These are phyloP conservation scores for Amaranthus tricolor DNA, from an alignment of 179 eudicot species.

Conservation along the genomic window DNA sequence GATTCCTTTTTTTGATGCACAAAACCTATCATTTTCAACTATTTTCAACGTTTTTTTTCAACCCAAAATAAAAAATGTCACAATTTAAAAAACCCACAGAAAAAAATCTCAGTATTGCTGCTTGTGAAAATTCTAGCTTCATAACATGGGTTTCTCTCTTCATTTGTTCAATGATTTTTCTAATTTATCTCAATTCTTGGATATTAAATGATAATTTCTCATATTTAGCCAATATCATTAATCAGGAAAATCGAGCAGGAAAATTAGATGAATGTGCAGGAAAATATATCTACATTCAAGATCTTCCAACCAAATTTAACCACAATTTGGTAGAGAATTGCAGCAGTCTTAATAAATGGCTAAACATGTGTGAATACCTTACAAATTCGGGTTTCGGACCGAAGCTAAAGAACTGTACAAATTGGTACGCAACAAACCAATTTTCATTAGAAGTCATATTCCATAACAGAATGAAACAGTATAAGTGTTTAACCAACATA, in stretches of 20 bases:
- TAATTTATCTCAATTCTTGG: no score
- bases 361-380: slow-evolving; percentile 26
- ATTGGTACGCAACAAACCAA: slow-evolving; percentile 38
- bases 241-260: neutral
- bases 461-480: slow-evolving; percentile 34
- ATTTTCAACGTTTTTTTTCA: no score
- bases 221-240: slow-evolving; percentile 6
- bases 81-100: no score
- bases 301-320: slow-evolving; percentile 29
- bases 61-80: no score
- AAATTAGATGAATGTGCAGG: slow-evolving; percentile 30
- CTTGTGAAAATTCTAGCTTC: neutral
- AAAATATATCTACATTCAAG: slow-evolving; percentile 31
- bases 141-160: slow-evolving; percentile 4
- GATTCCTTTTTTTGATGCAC: no score
- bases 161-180: neutral
- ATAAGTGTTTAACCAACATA: slow-evolving; percentile 31
- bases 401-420: neutral
- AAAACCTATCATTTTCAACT: no score
- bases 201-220: no score
- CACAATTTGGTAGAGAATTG: slow-evolving; percentile 27
- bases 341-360: slow-evolving; percentile 16
- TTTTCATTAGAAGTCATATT: slow-evolving; percentile 35
- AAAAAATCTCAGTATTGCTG: neutral
- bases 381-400: slow-evolving; percentile 34